Evolutionary conservation across 352 stramenopile species (phyloP).

Genomic region (Phytophthora colocasiae): DNA sequence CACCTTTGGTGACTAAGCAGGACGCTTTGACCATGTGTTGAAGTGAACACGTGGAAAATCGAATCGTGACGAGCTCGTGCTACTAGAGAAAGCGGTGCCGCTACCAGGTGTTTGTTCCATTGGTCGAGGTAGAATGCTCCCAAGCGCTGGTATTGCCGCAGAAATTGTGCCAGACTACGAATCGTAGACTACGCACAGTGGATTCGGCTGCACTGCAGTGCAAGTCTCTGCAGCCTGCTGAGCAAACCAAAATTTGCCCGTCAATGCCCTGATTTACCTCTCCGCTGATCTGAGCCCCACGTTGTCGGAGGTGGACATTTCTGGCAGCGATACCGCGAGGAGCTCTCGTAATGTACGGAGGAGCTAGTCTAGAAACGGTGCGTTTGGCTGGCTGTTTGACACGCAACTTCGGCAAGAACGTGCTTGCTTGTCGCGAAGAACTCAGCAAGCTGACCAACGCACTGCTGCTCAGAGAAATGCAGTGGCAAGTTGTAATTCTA

Average conservation of each 20-base stretch:
- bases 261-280: conserved; percentile 11
- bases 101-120: neutral
- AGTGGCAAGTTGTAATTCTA: neutral
- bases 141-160: too few species aligned
- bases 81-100: too few species aligned
- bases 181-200: too few species aligned
- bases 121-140: neutral
- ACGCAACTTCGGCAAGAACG: neutral
- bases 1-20: conserved; percentile 1
- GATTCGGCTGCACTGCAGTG: too few species aligned
- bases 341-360: conserved; percentile 2
- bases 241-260: neutral
- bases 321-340: conserved; percentile 18
- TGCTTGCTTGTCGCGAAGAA: neutral
- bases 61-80: neutral
- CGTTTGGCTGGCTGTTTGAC: neutral
- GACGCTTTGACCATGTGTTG: neutral
- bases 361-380: neutral
- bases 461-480: too few species aligned
- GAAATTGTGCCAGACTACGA: too few species aligned
- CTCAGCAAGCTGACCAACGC: neutral
- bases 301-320: conserved; percentile 6
- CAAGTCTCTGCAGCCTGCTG: too few species aligned
- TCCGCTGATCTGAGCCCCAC: neutral
- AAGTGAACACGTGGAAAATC: neutral